A percentile compares a stretch with the other conserved stretches of the same genome.
Conservation (phyloP, 2,329 filamentous ascomycete genomes). For the Allantophomopsis cytisporea region DNA sequence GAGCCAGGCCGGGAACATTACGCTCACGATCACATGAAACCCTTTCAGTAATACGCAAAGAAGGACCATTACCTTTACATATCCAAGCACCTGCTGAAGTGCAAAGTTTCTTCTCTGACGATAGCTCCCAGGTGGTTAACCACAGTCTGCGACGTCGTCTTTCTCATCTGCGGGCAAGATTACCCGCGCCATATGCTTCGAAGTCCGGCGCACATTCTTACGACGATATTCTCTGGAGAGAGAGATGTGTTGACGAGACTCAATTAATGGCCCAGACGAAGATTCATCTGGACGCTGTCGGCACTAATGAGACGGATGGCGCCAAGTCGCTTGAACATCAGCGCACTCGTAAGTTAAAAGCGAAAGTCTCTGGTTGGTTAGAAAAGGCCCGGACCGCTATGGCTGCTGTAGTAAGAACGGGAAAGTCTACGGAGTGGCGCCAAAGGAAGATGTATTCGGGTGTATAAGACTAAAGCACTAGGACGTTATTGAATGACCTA, state of each 20-base stretch:
- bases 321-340: background rate
- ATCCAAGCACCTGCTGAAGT: slow-evolving; percentile 9
- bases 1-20: background rate
- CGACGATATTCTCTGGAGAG: background rate
- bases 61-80: background rate
- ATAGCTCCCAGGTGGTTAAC: slow-evolving; percentile 17
- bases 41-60: no score
- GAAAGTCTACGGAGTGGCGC: no score
- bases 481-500: no score
- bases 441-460: no score
- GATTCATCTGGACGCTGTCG: background rate
- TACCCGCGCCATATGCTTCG: slow-evolving; percentile 11
- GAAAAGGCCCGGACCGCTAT: background rate
- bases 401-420: background rate
- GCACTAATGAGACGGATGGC: background rate
- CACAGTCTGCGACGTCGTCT: slow-evolving; percentile 12
- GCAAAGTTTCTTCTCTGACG: slow-evolving; percentile 22
- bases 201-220: background rate
- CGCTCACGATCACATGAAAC: no score
- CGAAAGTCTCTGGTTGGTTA: background rate
- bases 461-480: no score
- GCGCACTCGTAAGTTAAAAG: background rate
- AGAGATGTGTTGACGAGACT: background rate
- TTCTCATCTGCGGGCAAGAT: slow-evolving; percentile 12
- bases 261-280: background rate